Conservation (phyloP, 805 yeast genomes). For the Candida ponderosae region DNA sequence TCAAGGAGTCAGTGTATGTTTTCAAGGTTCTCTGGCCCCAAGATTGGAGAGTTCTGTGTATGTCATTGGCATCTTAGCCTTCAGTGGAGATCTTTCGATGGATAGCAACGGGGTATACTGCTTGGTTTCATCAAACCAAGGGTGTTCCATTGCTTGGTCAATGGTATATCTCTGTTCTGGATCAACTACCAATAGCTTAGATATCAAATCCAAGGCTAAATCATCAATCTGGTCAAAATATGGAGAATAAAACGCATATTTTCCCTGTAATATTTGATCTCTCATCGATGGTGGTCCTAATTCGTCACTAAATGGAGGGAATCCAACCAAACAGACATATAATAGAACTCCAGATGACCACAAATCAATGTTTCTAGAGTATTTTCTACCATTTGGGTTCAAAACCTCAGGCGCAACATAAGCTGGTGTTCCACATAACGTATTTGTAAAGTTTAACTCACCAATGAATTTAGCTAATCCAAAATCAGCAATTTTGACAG, state of each 20-base stretch:
- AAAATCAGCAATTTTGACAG: constrained; percentile 76
- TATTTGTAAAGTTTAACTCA: constrained; percentile 64
- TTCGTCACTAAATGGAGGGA: constrained; percentile 81
- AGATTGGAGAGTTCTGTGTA: constrained; percentile 26
- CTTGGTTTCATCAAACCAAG: constrained; percentile 54
- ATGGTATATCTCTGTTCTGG: constrained; percentile 73
- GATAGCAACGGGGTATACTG: constrained; percentile 2
- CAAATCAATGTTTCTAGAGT: constrained; percentile 66
- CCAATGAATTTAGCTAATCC: constrained; percentile 62
- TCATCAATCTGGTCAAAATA: constrained; percentile 72
- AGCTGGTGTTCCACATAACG: constrained; percentile 82
- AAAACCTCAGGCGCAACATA: constrained; percentile 79
- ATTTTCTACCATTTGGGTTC: constrained; percentile 40
- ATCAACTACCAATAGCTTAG: constrained; percentile 54
- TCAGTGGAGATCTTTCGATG: constrained; percentile 22
- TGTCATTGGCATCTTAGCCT: constrained; percentile 24
- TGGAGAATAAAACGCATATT: constrained; percentile 69
- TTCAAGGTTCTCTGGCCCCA: no score
- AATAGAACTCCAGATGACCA: constrained; percentile 80
- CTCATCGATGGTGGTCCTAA: constrained; percentile 73
- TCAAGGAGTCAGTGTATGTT: no score
- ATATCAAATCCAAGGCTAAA: constrained; percentile 55
- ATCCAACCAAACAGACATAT: constrained; percentile 76
- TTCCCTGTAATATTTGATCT: constrained; percentile 62
- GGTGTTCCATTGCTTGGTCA: constrained; percentile 76